Percentiles rank a stretch among this genome's conserved stretches.
phyloP scores from a whole-genome alignment of 148 eudicot species.

The Polygonum maritimum region DNA sequence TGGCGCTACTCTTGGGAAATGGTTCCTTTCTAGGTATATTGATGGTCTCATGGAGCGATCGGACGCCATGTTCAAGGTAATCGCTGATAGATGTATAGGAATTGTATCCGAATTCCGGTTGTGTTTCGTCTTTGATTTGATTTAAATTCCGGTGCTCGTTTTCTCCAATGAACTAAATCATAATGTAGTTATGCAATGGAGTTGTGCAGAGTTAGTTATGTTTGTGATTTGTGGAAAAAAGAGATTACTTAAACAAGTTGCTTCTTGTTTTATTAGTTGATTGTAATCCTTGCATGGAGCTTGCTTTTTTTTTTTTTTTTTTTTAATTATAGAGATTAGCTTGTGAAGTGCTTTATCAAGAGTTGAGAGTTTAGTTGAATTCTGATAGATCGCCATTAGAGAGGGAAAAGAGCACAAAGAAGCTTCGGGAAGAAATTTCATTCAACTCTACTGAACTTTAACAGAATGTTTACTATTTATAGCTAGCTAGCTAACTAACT shows the following conservation, averaged over 20 bases:
- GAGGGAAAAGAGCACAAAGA: too few relatives aligned
- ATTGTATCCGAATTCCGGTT: neutral
- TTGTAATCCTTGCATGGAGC: neutral
- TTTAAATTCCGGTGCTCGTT: neutral
- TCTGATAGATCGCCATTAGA: too few relatives aligned
- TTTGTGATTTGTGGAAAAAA: neutral
- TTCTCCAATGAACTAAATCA: neutral
- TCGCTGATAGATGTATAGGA: neutral
- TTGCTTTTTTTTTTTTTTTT: neutral
- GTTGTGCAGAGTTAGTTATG: neutral
- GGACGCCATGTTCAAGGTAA: conserved; percentile 74
- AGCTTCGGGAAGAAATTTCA: too few relatives aligned
- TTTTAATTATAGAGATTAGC: neutral
- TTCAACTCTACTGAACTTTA: too few relatives aligned
- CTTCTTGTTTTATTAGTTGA: neutral
- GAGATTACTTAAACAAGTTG: neutral
- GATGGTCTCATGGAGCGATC: conserved; percentile 55
- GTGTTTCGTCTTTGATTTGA: neutral
- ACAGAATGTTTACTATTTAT: too few relatives aligned
- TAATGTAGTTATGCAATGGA: neutral
- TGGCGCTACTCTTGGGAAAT: conserved; percentile 56
- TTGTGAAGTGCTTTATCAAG: neutral
- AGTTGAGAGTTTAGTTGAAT: too few relatives aligned
- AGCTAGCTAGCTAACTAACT: too few relatives aligned
- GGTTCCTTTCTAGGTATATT: conserved; percentile 60